Conservation (phyloP, 176 grass and related monocot genomes). For the Oryza brachyantha region DNA sequence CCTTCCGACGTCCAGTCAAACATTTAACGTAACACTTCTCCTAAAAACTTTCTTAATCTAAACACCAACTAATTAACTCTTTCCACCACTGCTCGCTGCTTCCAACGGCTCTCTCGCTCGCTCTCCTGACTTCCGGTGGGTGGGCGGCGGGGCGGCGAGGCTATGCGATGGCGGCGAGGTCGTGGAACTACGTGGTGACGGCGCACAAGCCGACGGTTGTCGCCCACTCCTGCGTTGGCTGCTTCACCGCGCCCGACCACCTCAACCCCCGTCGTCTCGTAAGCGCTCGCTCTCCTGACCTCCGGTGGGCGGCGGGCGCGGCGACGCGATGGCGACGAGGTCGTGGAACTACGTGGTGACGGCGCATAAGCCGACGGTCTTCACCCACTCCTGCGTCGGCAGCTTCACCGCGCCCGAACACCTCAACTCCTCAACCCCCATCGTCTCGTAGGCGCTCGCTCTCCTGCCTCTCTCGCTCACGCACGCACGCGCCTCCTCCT, state of each 20-base stretch:
- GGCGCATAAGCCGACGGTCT: constrained; percentile 78
- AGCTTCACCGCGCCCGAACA: constrained; percentile 85
- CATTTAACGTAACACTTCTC: no score
- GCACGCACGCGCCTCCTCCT: not conserved
- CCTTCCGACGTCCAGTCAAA: no score
- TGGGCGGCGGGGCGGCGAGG: not conserved
- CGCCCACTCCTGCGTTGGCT: constrained; percentile 82
- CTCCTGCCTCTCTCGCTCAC: no score
- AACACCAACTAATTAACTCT: no score
- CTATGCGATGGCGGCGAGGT: constrained; percentile 52
- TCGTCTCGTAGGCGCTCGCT: constrained; percentile 57
- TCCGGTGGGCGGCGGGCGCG: not conserved
- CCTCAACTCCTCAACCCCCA: constrained; percentile 92
- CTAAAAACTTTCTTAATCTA: no score
- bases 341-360: constrained; percentile 93
- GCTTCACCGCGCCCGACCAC: constrained; percentile 82
- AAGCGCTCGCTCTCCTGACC: constrained; percentile 7
- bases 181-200: constrained; percentile 92
- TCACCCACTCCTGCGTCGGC: constrained; percentile 83
- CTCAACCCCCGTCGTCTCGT: constrained; percentile 94
- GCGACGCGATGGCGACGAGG: constrained; percentile 48
- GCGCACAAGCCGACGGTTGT: constrained; percentile 82
- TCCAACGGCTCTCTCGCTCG: not conserved
- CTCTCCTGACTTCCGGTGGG: not conserved
- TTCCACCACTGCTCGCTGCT: not conserved